These are phyloP conservation scores for Rubia tinctorum DNA, from an alignment of 305 asterid species.

Conservation along the genomic window DNA sequence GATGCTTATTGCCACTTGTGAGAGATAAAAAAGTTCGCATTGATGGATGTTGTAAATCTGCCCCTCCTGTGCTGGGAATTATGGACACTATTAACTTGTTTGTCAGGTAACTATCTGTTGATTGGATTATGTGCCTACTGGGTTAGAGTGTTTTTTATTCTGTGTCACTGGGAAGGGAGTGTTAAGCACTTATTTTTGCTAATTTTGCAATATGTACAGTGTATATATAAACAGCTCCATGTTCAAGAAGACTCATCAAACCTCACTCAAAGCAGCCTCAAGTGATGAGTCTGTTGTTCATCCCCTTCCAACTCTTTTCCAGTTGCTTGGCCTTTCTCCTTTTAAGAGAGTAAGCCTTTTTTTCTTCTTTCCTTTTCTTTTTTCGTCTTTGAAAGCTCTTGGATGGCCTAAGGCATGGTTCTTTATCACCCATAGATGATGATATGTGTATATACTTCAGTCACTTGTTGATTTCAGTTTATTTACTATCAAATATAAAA, in stretches of 20 bases:
- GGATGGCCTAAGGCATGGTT: neutral
- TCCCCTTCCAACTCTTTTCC: conserved; percentile 88
- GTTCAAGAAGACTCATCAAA: conserved; percentile 62
- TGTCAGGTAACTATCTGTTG: conserved; percentile 48
- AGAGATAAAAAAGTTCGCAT: conserved; percentile 68
- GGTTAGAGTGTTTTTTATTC: neutral
- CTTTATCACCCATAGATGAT: conserved; percentile 9
- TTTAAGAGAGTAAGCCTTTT: conserved; percentile 69
- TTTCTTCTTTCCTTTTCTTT: conserved; percentile 5
- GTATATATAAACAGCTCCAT: conserved; percentile 76
- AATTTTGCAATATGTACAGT: conserved; percentile 43
- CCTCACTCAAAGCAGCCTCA: conserved; percentile 65
- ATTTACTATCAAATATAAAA: neutral
- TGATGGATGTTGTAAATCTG: conserved; percentile 71
- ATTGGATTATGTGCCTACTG: conserved; percentile 9
- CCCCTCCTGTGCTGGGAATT: conserved; percentile 75
- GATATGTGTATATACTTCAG: conserved; percentile 3
- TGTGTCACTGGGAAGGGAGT: neutral
- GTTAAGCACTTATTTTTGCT: conserved; percentile 14
- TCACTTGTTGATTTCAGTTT: neutral
- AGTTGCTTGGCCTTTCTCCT: conserved; percentile 75
- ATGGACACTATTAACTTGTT: conserved; percentile 79
- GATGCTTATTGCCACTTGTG: conserved; percentile 89
- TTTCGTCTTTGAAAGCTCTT: neutral
- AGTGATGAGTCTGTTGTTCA: conserved; percentile 73